These are phyloP conservation scores for Effrenium voratum DNA, from an alignment of 73 alveolate genomes.

Conservation along the genomic window DNA sequence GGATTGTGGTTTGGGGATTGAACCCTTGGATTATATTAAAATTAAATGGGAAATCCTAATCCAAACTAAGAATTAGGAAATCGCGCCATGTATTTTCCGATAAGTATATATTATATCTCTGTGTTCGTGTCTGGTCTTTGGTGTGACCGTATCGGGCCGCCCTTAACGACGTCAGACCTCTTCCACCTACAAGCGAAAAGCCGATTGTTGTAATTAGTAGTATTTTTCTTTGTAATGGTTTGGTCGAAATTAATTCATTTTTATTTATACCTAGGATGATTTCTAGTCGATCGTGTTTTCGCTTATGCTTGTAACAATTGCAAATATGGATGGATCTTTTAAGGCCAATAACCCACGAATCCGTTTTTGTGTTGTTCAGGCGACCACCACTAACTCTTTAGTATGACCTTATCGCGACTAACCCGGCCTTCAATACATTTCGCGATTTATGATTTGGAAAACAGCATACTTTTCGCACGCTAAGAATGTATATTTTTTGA, in stretches of 20 bases:
- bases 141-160: background rate
- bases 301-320: no score
- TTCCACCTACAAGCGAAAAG: no score
- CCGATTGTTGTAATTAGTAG: no score
- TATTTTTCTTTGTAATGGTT: no score
- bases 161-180: background rate
- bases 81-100: background rate
- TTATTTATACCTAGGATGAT: no score
- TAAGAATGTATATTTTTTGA: no score
- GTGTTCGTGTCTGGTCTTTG: background rate
- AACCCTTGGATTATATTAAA: background rate
- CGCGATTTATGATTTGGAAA: background rate
- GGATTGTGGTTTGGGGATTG: background rate
- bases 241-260: no score
- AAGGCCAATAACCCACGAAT: no score
- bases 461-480: background rate
- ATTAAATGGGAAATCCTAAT: background rate
- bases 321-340: no score
- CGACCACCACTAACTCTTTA: background rate
- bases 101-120: no score
- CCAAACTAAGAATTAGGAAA: background rate
- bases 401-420: background rate
- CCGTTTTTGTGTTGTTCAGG: background rate
- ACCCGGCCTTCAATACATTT: background rate
- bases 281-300: no score